These are phyloP conservation scores for Emmonsia crescens DNA, from an alignment of 2,329 filamentous ascomycete genomes.

Conservation along the genomic window DNA sequence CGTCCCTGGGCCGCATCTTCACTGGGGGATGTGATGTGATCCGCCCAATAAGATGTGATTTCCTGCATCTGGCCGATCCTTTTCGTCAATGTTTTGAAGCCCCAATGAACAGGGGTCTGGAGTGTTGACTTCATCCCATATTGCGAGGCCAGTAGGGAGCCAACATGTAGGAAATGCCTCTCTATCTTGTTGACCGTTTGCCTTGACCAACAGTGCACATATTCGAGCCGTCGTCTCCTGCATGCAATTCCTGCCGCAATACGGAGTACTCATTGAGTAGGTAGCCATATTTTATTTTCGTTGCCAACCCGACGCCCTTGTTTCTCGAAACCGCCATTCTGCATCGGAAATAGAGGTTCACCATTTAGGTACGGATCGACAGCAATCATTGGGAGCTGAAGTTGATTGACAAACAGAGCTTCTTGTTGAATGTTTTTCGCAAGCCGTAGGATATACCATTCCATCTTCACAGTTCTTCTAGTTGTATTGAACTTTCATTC, in stretches of 20 bases:
- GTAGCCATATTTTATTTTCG: constrained; percentile 1
- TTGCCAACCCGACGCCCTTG: constrained; percentile 1
- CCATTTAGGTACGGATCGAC: constrained; percentile 6
- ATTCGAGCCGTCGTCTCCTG: constrained; percentile 1
- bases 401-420: constrained; percentile 3
- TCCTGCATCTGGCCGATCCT: constrained; percentile 18
- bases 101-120: constrained; percentile 4
- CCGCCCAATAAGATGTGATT: constrained; percentile 18
- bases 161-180: constrained; percentile 1
- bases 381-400: background rate
- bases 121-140: constrained; percentile 6
- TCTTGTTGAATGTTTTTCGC: background rate
- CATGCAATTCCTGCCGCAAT: background rate
- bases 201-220: background rate
- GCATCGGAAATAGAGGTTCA: constrained; percentile 3
- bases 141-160: constrained; percentile 1
- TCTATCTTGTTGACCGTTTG: constrained; percentile 2
- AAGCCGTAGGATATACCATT: constrained; percentile 1
- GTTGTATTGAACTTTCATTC: background rate
- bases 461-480: background rate
- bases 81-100: constrained; percentile 7
- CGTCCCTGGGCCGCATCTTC: constrained; percentile 8
- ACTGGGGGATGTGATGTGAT: constrained; percentile 21
- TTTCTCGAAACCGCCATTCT: constrained; percentile 2
- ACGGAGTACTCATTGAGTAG: background rate